Evolutionary conservation across 345 rosid genomes (phyloP), one percentile per base, ranked within the genome.

Genomic region (Lepidium didymum): DNA sequence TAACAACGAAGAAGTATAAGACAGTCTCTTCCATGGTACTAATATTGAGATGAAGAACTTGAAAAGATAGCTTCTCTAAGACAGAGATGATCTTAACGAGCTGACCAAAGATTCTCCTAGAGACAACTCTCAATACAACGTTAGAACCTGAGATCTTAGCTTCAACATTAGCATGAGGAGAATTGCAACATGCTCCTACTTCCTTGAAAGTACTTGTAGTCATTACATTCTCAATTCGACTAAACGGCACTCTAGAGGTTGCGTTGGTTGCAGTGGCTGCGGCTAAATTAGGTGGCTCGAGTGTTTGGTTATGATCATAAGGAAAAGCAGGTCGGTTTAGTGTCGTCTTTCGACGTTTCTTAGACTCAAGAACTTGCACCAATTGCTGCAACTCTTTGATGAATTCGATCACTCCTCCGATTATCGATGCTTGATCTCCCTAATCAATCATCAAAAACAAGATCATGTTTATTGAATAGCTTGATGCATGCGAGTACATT

Each of bases 361-460:
- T 90, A 15, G 96, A 80, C 80, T 93, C 96, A 75, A 93, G 77
- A 45, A 90, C 86, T 68, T 88, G 92, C 0, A 84, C 66, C 56
- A 93, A 82, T 73, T 88, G 92, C 65, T 93, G 97, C 69, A 93
- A 52, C 73, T 93, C 98, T 78, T 90, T 86, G 75, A 93, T 87
- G 67, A 93, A 93, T 56, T 93, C 96, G 53, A 93, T 83, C 37
- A 78, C 98, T 13, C 98, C 98, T 13, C 90, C 98, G 27, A 93
- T 88, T 44, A 93, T 81, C 9, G 98, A 92, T 66, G 98, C 98
- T 84, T 92, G 98, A 57, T 92, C 98, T 64, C 97, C 91, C 98
- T 92, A 62, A 46, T 47, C 69, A 69, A 41, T 34, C 34, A 33
- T 31, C 7, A 8, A 23, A 50, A 58, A 33, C 47, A 63, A 44